Percentiles rank a stretch among this genome's conserved stretches.
phyloP scores from a whole-genome alignment of 2,329 filamentous ascomycete species.

The Bretziella fagacearum region DNA sequence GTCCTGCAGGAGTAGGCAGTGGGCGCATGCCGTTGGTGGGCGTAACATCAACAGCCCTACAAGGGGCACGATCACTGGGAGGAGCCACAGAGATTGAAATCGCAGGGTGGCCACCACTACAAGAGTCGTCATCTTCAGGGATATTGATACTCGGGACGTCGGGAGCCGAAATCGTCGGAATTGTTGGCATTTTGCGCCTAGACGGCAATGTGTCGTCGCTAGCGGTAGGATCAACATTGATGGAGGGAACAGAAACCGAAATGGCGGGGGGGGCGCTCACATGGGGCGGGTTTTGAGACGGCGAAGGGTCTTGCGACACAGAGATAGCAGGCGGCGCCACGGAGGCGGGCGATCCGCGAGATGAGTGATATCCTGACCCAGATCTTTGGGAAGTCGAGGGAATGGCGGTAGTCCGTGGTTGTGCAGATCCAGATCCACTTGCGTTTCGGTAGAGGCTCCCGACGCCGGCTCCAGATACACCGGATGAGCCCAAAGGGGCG shows the following conservation, averaged over 20 bases:
- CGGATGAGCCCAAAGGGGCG: not conserved
- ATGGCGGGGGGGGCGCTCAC: conserved; percentile 3
- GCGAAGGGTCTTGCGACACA: conserved; percentile 32
- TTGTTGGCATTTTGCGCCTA: conserved; percentile 17
- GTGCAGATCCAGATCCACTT: conserved; percentile 6
- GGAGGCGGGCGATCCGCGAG: conserved; percentile 1
- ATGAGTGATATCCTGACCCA: conserved; percentile 1
- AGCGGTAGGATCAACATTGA: conserved; percentile 8
- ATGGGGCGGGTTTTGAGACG: conserved; percentile 15
- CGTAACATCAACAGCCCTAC: conserved; percentile 14
- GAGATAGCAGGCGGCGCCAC: conserved; percentile 36
- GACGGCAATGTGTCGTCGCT: conserved; percentile 1
- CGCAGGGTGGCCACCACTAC: conserved; percentile 19
- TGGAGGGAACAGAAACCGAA: conserved; percentile 8
- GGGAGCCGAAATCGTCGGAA: conserved; percentile 29
- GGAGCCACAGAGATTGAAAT: conserved; percentile 14
- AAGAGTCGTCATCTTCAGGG: conserved; percentile 25
- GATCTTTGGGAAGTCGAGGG: conserved; percentile 2
- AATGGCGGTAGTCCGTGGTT: conserved; percentile 3
- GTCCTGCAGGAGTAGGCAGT: conserved; percentile 30
- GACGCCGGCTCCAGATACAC: conserved; percentile 5
- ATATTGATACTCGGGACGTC: conserved; percentile 30
- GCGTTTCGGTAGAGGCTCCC: conserved; percentile 7
- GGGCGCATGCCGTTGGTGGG: conserved; percentile 20
- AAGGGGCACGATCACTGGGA: conserved; percentile 18